Percentiles rank a stretch among this genome's conserved stretches.
These are phyloP conservation scores for Phyllostachys edulis DNA, from an alignment of 176 grass and related monocot species.

Conservation along the genomic window DNA sequence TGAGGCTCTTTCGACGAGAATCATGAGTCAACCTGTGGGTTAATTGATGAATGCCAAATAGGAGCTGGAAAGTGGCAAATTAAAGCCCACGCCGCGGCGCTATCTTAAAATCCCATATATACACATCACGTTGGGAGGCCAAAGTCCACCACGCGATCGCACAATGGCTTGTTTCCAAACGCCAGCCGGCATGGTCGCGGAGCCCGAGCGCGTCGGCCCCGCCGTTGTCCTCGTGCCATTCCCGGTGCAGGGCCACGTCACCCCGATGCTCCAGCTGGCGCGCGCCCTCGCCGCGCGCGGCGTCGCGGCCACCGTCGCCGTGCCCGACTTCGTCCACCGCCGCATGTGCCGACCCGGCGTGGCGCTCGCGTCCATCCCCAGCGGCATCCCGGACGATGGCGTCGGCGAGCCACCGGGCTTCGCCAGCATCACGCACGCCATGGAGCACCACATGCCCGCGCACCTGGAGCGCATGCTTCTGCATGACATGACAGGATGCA, in stretches of 20 bases:
- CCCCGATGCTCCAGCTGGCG: slow-evolving; percentile 84
- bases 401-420: slow-evolving; percentile 35
- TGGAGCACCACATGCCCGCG: slow-evolving; percentile 73
- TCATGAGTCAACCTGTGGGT: no score
- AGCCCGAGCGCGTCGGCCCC: background rate
- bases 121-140: background rate
- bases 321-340: slow-evolving; percentile 82
- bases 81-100: background rate
- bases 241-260: slow-evolving; percentile 88
- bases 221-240: slow-evolving; percentile 76
- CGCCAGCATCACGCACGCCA: slow-evolving; percentile 43
- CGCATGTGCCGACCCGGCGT: slow-evolving; percentile 35
- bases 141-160: background rate
- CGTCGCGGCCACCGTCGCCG: slow-evolving; percentile 46
- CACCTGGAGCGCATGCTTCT: slow-evolving; percentile 58
- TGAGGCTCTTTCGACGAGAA: no score
- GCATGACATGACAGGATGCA: background rate
- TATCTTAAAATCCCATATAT: slow-evolving; percentile 9
- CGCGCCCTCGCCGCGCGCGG: slow-evolving; percentile 50
- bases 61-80: background rate
- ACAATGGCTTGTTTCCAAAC: background rate
- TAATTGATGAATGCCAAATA: slow-evolving; percentile 26
- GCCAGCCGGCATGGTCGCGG: slow-evolving; percentile 12
- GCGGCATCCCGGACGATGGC: slow-evolving; percentile 18
- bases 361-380: slow-evolving; percentile 41